phyloP scores from a whole-genome alignment of 2,329 filamentous ascomycete species.

The Diaporthe nobilis region DNA sequence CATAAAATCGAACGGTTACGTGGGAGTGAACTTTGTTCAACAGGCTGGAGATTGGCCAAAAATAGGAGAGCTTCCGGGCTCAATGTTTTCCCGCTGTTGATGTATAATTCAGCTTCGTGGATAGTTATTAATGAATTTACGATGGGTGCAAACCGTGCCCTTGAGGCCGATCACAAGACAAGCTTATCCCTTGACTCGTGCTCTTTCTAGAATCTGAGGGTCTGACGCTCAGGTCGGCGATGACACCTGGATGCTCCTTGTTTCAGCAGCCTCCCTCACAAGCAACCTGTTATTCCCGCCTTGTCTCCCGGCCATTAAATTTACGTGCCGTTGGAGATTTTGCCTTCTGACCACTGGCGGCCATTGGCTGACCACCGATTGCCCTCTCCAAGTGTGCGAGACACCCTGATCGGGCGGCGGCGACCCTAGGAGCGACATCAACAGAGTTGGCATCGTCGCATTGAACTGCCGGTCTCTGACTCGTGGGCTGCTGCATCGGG shows the following conservation, averaged over 20 bases:
- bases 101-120: conserved; percentile 8
- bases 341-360: background rate
- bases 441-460: conserved; percentile 30
- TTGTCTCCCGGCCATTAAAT: conserved; percentile 21
- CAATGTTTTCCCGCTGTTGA: background rate
- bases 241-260: conserved; percentile 14
- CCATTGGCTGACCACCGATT: background rate
- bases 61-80: background rate
- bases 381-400: background rate
- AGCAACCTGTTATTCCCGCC: conserved; percentile 5
- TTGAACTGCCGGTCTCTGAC: conserved; percentile 25
- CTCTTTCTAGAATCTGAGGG: conserved; percentile 15
- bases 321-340: background rate
- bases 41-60: background rate
- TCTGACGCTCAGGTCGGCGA: conserved; percentile 6
- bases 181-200: conserved; percentile 28
- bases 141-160: background rate
- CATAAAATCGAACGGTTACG: background rate
- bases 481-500: conserved; percentile 30
- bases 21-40: conserved; percentile 1
- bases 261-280: background rate
- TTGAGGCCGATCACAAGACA: conserved; percentile 12
- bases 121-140: conserved; percentile 22
- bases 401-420: conserved; percentile 20
- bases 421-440: conserved; percentile 22